phyloP scores from a whole-genome alignment of 23 red algal species.

The Gracilariopsis chorda region DNA sequence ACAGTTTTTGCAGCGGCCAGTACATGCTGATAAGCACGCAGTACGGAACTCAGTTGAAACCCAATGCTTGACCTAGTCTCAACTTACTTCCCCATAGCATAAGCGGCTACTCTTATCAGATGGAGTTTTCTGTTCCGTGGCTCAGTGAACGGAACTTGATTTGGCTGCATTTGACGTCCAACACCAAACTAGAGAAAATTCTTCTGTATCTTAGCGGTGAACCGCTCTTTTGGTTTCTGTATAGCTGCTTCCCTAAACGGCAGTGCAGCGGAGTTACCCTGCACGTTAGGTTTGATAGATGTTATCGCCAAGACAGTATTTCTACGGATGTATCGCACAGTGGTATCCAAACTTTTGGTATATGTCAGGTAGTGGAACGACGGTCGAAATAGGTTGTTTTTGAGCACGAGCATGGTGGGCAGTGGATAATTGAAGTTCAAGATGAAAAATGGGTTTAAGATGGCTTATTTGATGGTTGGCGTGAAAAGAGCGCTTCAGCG shows the following conservation, averaged over 20 bases:
- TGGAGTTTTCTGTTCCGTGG: conserved; percentile 32
- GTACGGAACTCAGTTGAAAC: not conserved
- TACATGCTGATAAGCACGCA: conserved; percentile 7
- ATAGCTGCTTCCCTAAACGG: conserved; percentile 50
- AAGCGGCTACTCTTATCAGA: conserved; percentile 38
- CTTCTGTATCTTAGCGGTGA: not conserved
- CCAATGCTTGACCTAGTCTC: not conserved
- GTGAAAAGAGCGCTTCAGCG: too few species aligned
- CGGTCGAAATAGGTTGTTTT: too few species aligned
- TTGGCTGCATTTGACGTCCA: not conserved
- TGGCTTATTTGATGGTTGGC: too few species aligned
- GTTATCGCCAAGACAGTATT: conserved; percentile 85
- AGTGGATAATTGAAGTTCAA: not conserved
- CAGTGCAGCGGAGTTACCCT: conserved; percentile 42
- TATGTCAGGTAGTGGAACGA: conserved; percentile 86
- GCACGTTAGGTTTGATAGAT: conserved; percentile 62
- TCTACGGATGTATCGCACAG: conserved; percentile 71
- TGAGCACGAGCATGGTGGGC: not conserved
- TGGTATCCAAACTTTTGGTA: conserved; percentile 57
- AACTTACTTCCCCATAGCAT: conserved; percentile 59
- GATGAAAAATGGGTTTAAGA: too few species aligned
- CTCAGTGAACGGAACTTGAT: not conserved
- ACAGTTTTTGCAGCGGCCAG: not conserved
- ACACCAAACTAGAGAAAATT: conserved; percentile 6
- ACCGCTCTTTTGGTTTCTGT: not conserved